Evolutionary conservation across 2,329 filamentous ascomycete species (phyloP).

Genomic region (Helminthosporium solani): DNA sequence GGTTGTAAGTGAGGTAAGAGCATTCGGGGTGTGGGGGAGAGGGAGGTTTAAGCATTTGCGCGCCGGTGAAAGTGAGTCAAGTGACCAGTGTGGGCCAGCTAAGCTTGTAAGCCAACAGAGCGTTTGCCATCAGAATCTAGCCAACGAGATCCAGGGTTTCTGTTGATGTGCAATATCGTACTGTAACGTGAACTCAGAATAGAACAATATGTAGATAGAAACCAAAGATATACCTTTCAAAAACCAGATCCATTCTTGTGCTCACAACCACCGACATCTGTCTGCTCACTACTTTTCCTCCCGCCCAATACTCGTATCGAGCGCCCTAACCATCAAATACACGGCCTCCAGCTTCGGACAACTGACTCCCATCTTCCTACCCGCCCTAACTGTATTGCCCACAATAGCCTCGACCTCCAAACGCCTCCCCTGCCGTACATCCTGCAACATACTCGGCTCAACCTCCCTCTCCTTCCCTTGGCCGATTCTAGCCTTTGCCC

Average conservation of each 20-base stretch:
- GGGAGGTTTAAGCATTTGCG: too few species aligned
- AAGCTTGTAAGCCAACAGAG: too few species aligned
- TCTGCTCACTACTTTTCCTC: neutral
- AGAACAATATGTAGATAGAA: neutral
- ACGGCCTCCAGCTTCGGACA: constrained; percentile 48
- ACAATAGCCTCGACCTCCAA: constrained; percentile 56
- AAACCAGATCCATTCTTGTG: too few species aligned
- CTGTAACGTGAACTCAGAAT: neutral
- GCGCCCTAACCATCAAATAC: constrained; percentile 48
- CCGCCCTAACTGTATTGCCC: constrained; percentile 49
- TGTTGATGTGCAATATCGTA: neutral
- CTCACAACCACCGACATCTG: too few species aligned
- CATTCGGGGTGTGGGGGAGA: too few species aligned
- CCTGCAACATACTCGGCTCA: constrained; percentile 54
- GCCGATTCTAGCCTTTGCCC: constrained; percentile 40
- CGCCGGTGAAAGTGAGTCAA: too few species aligned
- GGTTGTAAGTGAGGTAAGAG: neutral
- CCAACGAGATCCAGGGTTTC: too few species aligned
- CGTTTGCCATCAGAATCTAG: too few species aligned
- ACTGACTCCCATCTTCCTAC: constrained; percentile 41
- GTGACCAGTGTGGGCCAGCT: too few species aligned
- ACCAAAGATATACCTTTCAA: too few species aligned
- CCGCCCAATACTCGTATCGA: constrained; percentile 38
- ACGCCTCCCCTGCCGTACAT: constrained; percentile 44
- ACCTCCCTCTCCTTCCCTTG: constrained; percentile 38